A percentile compares a stretch with the other conserved stretches of the same genome.
These are phyloP conservation scores for Vitis vinifera DNA, from an alignment of 164 flowering plant species.

Conservation along the genomic window ASM3070453v1 NC_081811.1:6232501-6233000, in stretches of 20 bases:
- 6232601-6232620: neutral
- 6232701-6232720: constrained; percentile 76
- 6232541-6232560: no score
- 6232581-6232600: no score
- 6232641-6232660: constrained; percentile 92
- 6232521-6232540: no score
- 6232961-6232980: constrained; percentile 9
- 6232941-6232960: neutral
- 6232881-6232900: constrained; percentile 52
- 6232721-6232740: constrained; percentile 6
- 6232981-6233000: constrained; percentile 9
- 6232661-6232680: constrained; percentile 99
- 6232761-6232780: neutral
- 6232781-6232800: constrained; percentile 68
- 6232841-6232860: constrained; percentile 64
- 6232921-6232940: neutral
- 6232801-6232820: constrained; percentile 92
- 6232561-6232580: no score
- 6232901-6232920: constrained; percentile 79
- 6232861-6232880: constrained; percentile 26
- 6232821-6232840: constrained; percentile 70
- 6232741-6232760: neutral
- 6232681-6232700: constrained; percentile 95
- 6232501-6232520: no score
- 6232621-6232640: constrained; percentile 57